Conservation (phyloP, 2,329 filamentous ascomycete species). For the Amauroascus niger region DNA sequence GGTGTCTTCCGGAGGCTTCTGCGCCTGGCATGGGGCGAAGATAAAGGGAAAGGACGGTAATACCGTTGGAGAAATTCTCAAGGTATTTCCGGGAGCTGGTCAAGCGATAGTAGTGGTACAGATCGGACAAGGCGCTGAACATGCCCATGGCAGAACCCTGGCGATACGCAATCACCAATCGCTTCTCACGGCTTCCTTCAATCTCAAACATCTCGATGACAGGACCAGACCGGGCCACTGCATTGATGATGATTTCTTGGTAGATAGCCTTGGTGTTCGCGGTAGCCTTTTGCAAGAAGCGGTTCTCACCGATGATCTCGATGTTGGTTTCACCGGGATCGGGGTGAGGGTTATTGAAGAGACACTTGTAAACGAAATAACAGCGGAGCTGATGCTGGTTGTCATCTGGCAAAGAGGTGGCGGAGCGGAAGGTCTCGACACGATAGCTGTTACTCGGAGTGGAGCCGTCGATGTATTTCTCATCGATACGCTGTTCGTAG, state of each 20-base stretch:
- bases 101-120: constrained; percentile 98
- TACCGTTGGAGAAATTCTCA: constrained; percentile 97
- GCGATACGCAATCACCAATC: constrained; percentile 88
- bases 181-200: constrained; percentile 81
- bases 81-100: constrained; percentile 96
- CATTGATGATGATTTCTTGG: constrained; percentile 80
- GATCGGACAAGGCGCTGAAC: constrained; percentile 87
- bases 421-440: constrained; percentile 93
- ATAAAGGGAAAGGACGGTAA: constrained; percentile 94
- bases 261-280: constrained; percentile 93
- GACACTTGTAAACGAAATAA: constrained; percentile 98
- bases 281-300: constrained; percentile 92
- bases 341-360: constrained; percentile 70
- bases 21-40: constrained; percentile 61
- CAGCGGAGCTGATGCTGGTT: constrained; percentile 80
- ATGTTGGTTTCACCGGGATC: constrained; percentile 71
- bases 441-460: constrained; percentile 67
- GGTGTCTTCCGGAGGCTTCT: constrained; percentile 48
- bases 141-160: constrained; percentile 83
- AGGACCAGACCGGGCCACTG: constrained; percentile 74
- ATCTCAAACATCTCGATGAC: constrained; percentile 98
- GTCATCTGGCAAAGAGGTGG: constrained; percentile 63
- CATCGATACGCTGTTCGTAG: constrained; percentile 87
- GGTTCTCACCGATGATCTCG: constrained; percentile 82
- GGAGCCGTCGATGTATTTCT: constrained; percentile 84